These are phyloP conservation scores for Balamuthia mandrillaris DNA, from an alignment of 208 protist species.

Conservation along the genomic window DNA sequence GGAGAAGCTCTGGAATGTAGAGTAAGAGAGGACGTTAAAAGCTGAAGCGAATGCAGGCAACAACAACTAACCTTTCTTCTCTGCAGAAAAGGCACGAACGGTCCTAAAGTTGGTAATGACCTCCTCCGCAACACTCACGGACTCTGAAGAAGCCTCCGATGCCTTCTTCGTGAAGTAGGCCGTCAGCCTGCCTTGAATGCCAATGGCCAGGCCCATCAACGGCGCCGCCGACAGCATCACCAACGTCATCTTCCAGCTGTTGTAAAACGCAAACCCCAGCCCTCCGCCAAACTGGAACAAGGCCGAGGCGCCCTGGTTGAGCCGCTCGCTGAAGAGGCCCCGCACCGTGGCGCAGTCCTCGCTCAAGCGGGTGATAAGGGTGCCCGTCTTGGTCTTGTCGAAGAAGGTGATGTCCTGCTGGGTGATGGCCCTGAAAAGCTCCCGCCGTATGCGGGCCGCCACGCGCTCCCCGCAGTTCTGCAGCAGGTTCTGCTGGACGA, in stretches of 20 bases:
- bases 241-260: conserved; percentile 14
- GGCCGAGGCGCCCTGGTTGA: neutral
- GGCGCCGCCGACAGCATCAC: neutral
- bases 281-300: neutral
- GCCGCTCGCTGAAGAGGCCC: neutral
- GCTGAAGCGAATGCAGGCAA: too few relatives aligned
- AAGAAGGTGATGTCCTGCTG: conserved; percentile 72
- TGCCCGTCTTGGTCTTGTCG: conserved; percentile 60
- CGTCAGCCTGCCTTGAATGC: neutral
- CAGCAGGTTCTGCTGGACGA: neutral
- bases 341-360: conserved; percentile 5
- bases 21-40: too few relatives aligned
- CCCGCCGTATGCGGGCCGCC: conserved; percentile 40
- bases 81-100: neutral
- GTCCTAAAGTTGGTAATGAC: conserved; percentile 17
- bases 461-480: conserved; percentile 40
- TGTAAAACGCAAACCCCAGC: neutral
- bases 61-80: conserved; percentile 3
- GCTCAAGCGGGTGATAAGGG: neutral
- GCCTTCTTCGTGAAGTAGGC: conserved; percentile 5
- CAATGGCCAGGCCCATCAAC: conserved; percentile 11
- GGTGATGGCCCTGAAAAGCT: conserved; percentile 60
- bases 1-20: neutral
- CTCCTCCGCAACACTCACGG: neutral
- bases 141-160: neutral